A percentile compares a stretch with the other conserved stretches of the same genome.
These are phyloP conservation scores for Fusarium miscanthi DNA, from an alignment of 2,329 filamentous ascomycete genomes.

Conservation along the genomic window DNA sequence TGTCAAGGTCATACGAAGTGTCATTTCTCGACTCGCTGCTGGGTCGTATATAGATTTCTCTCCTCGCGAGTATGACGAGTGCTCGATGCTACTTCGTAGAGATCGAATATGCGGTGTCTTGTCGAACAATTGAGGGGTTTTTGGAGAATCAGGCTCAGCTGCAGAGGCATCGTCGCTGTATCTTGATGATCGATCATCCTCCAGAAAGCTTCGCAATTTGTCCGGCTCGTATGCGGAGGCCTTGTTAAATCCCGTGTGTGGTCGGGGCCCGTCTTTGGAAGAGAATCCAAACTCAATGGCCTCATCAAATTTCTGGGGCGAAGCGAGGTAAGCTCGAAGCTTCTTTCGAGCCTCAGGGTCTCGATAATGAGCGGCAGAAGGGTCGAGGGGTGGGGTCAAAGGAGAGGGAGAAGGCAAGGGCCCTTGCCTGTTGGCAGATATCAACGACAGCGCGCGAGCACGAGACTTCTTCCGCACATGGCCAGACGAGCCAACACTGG, in stretches of 20 bases:
- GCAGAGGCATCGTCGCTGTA: slow-evolving; percentile 67
- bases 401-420: slow-evolving; percentile 38
- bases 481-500: slow-evolving; percentile 40
- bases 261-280: slow-evolving; percentile 61
- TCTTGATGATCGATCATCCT: slow-evolving; percentile 67
- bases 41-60: slow-evolving; percentile 62
- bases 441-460: slow-evolving; percentile 65
- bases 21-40: slow-evolving; percentile 83
- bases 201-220: slow-evolving; percentile 67
- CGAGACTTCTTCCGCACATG: slow-evolving; percentile 64
- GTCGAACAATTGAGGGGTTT: slow-evolving; percentile 63
- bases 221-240: slow-evolving; percentile 55
- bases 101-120: slow-evolving; percentile 49
- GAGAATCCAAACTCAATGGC: slow-evolving; percentile 95
- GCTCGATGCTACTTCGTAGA: slow-evolving; percentile 44
- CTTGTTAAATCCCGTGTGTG: slow-evolving; percentile 48
- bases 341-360: slow-evolving; percentile 90
- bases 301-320: slow-evolving; percentile 95
- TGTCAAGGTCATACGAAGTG: slow-evolving; percentile 93
- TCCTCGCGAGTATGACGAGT: slow-evolving; percentile 45
- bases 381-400: slow-evolving; percentile 64
- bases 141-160: slow-evolving; percentile 69
- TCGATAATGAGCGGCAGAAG: slow-evolving; percentile 83
- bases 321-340: slow-evolving; percentile 85
- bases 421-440: slow-evolving; percentile 58